Evolutionary conservation across 257 asterid species (phyloP).

Genomic region (Paulownia fortunei): DNA sequence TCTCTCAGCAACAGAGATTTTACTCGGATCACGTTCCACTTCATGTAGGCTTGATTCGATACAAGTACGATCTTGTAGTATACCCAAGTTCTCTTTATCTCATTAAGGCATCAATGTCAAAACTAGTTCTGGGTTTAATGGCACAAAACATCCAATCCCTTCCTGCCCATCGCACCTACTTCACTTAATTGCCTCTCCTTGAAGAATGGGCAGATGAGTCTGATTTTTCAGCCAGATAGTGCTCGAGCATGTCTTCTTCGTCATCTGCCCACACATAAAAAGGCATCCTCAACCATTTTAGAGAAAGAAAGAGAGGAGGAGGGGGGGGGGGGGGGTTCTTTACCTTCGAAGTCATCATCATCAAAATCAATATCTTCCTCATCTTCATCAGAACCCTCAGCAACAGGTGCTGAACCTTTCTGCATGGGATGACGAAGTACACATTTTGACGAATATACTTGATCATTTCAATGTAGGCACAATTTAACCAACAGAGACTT

Average conservation of each 20-base stretch:
- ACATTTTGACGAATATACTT: background rate
- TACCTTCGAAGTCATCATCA: conserved; percentile 93
- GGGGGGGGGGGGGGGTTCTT: background rate
- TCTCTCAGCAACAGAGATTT: conserved; percentile 18
- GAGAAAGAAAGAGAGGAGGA: background rate
- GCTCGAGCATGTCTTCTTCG: conserved; percentile 96
- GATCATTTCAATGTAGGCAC: background rate
- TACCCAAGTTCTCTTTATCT: background rate
- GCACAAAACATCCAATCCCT: background rate
- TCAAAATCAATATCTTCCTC: conserved; percentile 91
- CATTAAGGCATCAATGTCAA: conserved; percentile 9
- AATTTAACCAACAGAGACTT: background rate
- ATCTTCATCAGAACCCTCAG: conserved; percentile 75
- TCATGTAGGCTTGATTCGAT: background rate
- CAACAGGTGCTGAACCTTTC: conserved; percentile 73
- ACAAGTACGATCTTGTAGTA: background rate
- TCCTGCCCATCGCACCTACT: background rate
- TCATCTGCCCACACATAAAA: conserved; percentile 54
- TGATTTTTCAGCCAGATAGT: conserved; percentile 84
- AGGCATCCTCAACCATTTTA: background rate
- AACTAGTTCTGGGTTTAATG: background rate
- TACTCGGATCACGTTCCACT: conserved; percentile 19
- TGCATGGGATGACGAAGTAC: conserved; percentile 39
- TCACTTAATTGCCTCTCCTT: conserved; percentile 19
- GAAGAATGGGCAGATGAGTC: conserved; percentile 53